These are phyloP conservation scores for Xylaria sp. DNA, from an alignment of 2,329 filamentous ascomycete genomes.

Conservation along the genomic window DNA sequence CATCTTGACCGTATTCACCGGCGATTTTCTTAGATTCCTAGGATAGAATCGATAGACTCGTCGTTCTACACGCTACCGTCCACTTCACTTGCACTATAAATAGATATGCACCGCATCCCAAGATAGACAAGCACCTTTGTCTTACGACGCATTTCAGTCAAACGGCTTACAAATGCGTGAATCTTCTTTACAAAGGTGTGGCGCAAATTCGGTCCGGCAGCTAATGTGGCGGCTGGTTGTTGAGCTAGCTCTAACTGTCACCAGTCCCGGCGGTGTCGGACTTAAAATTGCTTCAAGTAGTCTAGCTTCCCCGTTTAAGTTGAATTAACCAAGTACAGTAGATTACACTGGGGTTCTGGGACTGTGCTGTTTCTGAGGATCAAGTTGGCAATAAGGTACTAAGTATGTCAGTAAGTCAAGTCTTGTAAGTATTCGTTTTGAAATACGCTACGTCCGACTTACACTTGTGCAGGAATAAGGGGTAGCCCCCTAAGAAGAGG, in stretches of 20 bases:
- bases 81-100: neutral
- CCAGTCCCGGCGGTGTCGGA: neutral
- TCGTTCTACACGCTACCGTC: neutral
- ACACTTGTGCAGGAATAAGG: no score
- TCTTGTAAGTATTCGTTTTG: no score
- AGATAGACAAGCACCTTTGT: no score
- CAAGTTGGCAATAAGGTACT: no score
- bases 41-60: neutral
- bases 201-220: neutral
- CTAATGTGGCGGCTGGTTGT: neutral
- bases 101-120: neutral
- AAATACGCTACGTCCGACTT: no score
- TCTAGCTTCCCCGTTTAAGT: neutral
- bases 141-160: neutral
- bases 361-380: no score
- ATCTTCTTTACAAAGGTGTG: neutral
- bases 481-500: no score
- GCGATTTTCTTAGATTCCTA: neutral
- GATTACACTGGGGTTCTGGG: no score
- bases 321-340: no score
- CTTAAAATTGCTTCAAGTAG: neutral
- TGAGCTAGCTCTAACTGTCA: neutral
- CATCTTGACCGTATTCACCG: constrained; percentile 54
- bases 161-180: constrained; percentile 8
- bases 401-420: no score